phyloP scores from a whole-genome alignment of 345 rosid genomes.

The Populus deltoides region DNA sequence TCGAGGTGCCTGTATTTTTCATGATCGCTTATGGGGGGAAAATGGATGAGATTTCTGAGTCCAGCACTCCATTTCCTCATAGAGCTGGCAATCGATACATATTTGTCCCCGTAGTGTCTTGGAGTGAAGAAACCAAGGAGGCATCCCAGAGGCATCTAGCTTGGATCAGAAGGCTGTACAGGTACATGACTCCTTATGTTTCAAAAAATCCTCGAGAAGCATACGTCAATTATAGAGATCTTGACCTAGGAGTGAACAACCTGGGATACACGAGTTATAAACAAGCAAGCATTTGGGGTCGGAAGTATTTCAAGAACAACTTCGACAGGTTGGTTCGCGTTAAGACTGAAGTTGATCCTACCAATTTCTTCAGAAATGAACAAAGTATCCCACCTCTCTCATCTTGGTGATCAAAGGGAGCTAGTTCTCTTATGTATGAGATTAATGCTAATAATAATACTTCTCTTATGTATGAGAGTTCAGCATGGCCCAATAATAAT shows the following conservation, averaged over 20 bases:
- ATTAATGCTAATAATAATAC: too few relatives aligned
- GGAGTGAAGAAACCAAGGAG: conserved; percentile 33
- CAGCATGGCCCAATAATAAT: too few relatives aligned
- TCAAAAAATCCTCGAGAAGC: conserved; percentile 53
- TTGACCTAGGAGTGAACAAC: conserved; percentile 13
- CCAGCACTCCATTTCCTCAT: conserved; percentile 34
- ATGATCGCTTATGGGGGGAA: conserved; percentile 58
- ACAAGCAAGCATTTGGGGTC: too few relatives aligned
- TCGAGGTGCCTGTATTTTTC: conserved; percentile 25
- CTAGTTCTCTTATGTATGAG: too few relatives aligned
- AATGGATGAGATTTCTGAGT: conserved; percentile 46
- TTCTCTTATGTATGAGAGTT: too few relatives aligned
- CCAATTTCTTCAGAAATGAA: too few relatives aligned
- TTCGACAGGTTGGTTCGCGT: too few relatives aligned
- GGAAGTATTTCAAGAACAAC: too few relatives aligned
- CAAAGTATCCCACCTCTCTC: too few relatives aligned
- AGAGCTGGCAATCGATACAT: conserved; percentile 50
- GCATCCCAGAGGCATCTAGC: conserved; percentile 22
- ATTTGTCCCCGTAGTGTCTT: conserved; percentile 34
- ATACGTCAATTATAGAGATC: conserved; percentile 19
- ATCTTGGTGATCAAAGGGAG: too few relatives aligned
- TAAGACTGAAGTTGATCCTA: too few relatives aligned
- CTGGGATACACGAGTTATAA: too few relatives aligned
- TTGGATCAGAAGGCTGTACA: conserved; percentile 29
- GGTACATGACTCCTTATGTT: conserved; percentile 45